Evolutionary conservation across 305 asterid species (phyloP), one percentile per base, ranked within the genome.

Genomic region (Rubia peregrina): DNA sequence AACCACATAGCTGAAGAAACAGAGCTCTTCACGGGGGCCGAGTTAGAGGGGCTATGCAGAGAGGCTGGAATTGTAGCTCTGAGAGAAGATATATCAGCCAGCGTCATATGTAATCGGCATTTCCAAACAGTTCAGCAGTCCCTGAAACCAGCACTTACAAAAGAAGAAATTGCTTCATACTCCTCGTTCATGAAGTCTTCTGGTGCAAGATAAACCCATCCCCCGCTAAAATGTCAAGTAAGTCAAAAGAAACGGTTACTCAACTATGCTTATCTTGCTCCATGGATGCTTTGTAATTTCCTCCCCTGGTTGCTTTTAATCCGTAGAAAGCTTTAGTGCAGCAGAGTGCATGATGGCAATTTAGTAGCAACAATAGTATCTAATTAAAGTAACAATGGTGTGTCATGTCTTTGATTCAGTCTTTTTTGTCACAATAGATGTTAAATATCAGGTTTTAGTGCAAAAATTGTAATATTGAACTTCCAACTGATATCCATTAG

Each of bases 41-140:
- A 93, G 82, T 79, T 93, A 61, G 96, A 87, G 77, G 89, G 90
- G 2, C 79, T 94, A 30, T 94, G 97, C 86, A 78, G 80, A 44
- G 96, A 91, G 86, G 97, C 96, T 7, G 98, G 95, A 67, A 89
- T 86, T 1, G 87, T 85, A 64, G 96, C 96, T 74, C 75, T 94
- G 33, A 83, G 97, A 80, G 98, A 94, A 80, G 90, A 87, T 79
- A 89, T 89, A 74, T 80, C 90, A 0, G 92, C 96, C 67, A 71
- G 86, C 3, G 83, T 79, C 5, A 95, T 91, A 30, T 81, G 87
- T 71, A 71, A 77, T 76, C 74, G 89, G n/a, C 98, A 93, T 79
- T 91, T 93, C 70, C 84, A 85, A 74, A 75, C 70, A 0, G 98
- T 85, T 55, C 44, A 75, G 84, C 74, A 67, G 66, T 88, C 94